Evolutionary conservation across 441 rosid genomes (phyloP).

Genomic region (Isatis lusitanica): DNA sequence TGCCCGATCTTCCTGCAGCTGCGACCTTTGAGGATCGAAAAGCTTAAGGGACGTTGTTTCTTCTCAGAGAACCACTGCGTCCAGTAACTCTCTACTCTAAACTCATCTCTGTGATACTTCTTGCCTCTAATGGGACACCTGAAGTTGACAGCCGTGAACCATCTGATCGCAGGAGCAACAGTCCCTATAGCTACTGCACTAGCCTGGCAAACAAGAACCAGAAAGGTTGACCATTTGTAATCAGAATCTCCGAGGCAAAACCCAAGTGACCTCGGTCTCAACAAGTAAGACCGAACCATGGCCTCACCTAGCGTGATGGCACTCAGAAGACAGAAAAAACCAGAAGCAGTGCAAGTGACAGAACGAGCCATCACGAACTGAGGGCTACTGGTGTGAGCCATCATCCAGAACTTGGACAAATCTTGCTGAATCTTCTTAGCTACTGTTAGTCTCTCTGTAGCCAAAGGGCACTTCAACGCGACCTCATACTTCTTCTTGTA

Average conservation of each 20-base stretch:
- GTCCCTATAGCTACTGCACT: constrained; percentile 67
- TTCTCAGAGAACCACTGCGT: constrained; percentile 54
- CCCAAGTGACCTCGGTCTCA: constrained; percentile 47
- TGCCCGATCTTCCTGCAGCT: constrained; percentile 52
- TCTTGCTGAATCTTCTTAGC: constrained; percentile 50
- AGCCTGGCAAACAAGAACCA: constrained; percentile 60
- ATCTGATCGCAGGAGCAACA: constrained; percentile 69
- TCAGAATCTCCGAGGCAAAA: constrained; percentile 82
- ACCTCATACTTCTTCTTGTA: constrained; percentile 63
- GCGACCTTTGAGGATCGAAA: constrained; percentile 38
- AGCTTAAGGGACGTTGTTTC: constrained; percentile 57
- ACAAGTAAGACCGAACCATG: constrained; percentile 54
- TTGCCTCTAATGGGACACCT: constrained; percentile 55
- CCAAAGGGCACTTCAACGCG: constrained; percentile 51
- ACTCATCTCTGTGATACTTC: constrained; percentile 32
- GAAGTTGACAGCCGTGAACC: constrained; percentile 71
- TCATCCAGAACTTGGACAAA: constrained; percentile 73
- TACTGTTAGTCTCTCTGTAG: constrained; percentile 17
- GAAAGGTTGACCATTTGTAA: constrained; percentile 69
- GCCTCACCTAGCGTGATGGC: constrained; percentile 50
- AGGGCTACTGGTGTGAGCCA: constrained; percentile 87
- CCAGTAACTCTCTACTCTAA: constrained; percentile 75
- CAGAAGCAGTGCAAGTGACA: constrained; percentile 69
- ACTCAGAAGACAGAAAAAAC: constrained; percentile 49
- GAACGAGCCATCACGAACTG: constrained; percentile 84